Evolutionary conservation across 768 basidiomycete species (phyloP).

Genomic region (Lepiota venenata): DNA sequence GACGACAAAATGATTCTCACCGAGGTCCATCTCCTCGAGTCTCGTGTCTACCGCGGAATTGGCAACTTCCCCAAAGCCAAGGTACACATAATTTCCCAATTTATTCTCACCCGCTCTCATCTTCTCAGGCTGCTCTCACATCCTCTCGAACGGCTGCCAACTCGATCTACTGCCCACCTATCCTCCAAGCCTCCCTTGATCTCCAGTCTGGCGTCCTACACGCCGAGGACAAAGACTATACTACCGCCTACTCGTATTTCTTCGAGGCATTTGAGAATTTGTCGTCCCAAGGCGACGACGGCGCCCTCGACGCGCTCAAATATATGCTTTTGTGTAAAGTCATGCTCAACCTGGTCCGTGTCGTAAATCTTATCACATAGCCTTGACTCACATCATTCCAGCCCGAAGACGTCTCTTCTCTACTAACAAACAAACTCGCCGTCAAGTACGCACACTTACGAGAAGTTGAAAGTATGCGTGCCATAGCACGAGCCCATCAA

Average conservation of each 20-base stretch:
- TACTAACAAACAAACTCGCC: conserved; percentile 85
- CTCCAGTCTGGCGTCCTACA: conserved; percentile 74
- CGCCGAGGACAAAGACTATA: conserved; percentile 98
- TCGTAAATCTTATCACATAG: background rate
- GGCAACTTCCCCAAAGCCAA: conserved; percentile 91
- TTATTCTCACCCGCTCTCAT: conserved; percentile 18
- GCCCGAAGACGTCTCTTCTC: conserved; percentile 91
- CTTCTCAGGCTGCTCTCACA: conserved; percentile 71
- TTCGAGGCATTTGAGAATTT: conserved; percentile 95
- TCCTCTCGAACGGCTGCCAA: conserved; percentile 93
- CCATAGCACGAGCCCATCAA: conserved; percentile 91
- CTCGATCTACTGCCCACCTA: conserved; percentile 80
- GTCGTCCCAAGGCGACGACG: conserved; percentile 70
- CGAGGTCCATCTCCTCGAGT: conserved; percentile 94
- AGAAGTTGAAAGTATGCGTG: conserved; percentile 95
- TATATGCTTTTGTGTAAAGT: conserved; percentile 99
- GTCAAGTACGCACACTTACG: conserved; percentile 82
- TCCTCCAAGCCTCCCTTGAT: conserved; percentile 45
- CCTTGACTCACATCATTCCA: conserved; percentile 22
- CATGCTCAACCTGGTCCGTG: conserved; percentile 88
- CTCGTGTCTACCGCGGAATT: conserved; percentile 84
- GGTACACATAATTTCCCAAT: conserved; percentile 33
- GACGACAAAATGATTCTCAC: conserved; percentile 99
- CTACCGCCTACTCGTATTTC: conserved; percentile 95
- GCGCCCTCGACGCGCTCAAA: conserved; percentile 83